A percentile compares a stretch with the other conserved stretches of the same genome.
Conservation (phyloP, 352 stramenopile genomes). For the Pythium pyrilobum region DNA sequence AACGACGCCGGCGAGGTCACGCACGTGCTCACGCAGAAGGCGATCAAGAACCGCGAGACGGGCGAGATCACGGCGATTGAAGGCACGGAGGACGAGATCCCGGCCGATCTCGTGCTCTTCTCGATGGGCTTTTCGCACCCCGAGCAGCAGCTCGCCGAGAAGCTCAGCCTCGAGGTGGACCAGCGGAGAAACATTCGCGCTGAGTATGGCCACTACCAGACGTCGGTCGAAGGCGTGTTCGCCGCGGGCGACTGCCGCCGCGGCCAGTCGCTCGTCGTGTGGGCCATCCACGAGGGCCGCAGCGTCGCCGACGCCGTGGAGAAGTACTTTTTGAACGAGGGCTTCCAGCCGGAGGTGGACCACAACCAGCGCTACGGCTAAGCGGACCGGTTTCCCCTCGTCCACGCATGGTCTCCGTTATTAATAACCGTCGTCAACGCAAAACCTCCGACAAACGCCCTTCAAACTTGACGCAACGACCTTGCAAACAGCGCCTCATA, state of each 20-base stretch:
- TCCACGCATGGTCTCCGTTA: too few relatives aligned
- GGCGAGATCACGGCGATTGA: slow-evolving; percentile 59
- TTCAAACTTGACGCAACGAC: too few relatives aligned
- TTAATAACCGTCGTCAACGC: too few relatives aligned
- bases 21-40: slow-evolving; percentile 60
- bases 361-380: slow-evolving; percentile 78
- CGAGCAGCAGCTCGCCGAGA: slow-evolving; percentile 88
- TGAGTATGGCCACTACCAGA: slow-evolving; percentile 92
- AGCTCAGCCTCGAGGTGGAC: slow-evolving; percentile 90
- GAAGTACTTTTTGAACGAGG: slow-evolving; percentile 78
- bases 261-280: slow-evolving; percentile 97
- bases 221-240: slow-evolving; percentile 95
- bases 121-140: slow-evolving; percentile 97
- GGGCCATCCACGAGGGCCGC: slow-evolving; percentile 97
- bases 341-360: slow-evolving; percentile 70
- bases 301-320: slow-evolving; percentile 87
- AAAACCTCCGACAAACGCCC: too few relatives aligned
- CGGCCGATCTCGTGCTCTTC: slow-evolving; percentile 93
- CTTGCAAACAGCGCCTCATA: too few relatives aligned
- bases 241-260: slow-evolving; percentile 96
- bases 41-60: slow-evolving; percentile 60
- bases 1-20: slow-evolving; percentile 73
- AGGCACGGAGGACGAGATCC: slow-evolving; percentile 92
- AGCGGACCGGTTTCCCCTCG: not conserved
- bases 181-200: slow-evolving; percentile 93